Percentiles rank a stretch among this genome's conserved stretches.
Evolutionary conservation across 495 filamentous ascomycete genomes (phyloP).

Genomic region (Lentithecium fluviatile): DNA sequence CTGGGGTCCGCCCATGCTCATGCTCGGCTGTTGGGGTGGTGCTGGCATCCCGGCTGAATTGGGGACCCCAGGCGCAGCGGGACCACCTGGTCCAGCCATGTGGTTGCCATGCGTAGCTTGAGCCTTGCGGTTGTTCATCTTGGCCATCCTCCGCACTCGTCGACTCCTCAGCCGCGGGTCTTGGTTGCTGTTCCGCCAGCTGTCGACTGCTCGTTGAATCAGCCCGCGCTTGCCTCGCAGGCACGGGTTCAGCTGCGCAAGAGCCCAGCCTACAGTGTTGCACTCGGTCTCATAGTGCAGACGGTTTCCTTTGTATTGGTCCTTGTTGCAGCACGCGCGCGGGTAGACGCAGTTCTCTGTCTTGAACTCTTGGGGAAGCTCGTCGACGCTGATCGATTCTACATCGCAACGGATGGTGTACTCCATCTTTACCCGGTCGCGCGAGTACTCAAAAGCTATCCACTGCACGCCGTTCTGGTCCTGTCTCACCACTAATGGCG

Average conservation of each 20-base stretch:
- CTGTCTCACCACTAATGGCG: slow-evolving; percentile 88
- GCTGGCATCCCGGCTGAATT: slow-evolving; percentile 38
- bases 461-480: slow-evolving; percentile 97
- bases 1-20: slow-evolving; percentile 64
- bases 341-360: slow-evolving; percentile 98
- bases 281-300: slow-evolving; percentile 97
- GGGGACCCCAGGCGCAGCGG: slow-evolving; percentile 45
- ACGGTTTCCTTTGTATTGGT: slow-evolving; percentile 92
- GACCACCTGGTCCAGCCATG: slow-evolving; percentile 53
- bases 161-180: slow-evolving; percentile 86
- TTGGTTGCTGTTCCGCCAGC: slow-evolving; percentile 98
- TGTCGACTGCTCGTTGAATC: slow-evolving; percentile 96
- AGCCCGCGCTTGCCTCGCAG: slow-evolving; percentile 89
- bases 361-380: slow-evolving; percentile 83
- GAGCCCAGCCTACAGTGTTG: slow-evolving; percentile 95
- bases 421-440: slow-evolving; percentile 98
- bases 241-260: slow-evolving; percentile 88
- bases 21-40: slow-evolving; percentile 38
- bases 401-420: slow-evolving; percentile 98
- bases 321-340: slow-evolving; percentile 89
- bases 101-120: slow-evolving; percentile 50
- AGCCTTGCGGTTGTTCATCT: slow-evolving; percentile 82
- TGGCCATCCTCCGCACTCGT: slow-evolving; percentile 89
- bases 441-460: slow-evolving; percentile 98
- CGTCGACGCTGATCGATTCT: slow-evolving; percentile 90